Conservation (phyloP, 108 stramenopile species). For the Cyclostephanos tholiformis region DNA sequence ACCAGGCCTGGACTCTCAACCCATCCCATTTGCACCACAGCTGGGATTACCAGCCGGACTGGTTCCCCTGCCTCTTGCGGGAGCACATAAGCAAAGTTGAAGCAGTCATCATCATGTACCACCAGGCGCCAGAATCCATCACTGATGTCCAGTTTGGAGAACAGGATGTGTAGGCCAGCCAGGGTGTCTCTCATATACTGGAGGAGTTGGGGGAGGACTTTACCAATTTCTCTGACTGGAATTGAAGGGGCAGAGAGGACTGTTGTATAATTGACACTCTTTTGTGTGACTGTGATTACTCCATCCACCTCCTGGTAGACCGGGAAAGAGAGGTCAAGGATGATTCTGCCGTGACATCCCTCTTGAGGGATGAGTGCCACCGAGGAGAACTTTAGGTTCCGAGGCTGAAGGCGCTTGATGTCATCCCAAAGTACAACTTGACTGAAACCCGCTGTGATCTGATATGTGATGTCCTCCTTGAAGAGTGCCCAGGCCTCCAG, state of each 20-base stretch:
- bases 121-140: background rate
- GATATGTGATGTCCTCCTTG: background rate
- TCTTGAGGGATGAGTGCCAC: background rate
- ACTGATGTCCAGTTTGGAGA: background rate
- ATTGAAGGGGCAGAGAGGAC: background rate
- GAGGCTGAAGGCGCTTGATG: no score
- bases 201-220: no score
- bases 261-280: background rate
- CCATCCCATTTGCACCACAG: background rate
- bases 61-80: background rate
- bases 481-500: no score
- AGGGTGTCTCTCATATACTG: background rate
- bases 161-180: background rate
- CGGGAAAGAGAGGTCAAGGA: background rate
- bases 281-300: background rate
- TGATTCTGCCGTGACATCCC: background rate
- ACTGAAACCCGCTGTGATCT: background rate
- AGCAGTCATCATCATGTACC: background rate
- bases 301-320: background rate
- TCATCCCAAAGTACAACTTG: no score
- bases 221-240: no score
- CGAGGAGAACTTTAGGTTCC: no score
- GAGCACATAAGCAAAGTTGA: background rate
- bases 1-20: no score
- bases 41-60: background rate